phyloP scores from a whole-genome alignment of 2,329 filamentous ascomycete genomes.

The Setomelanomma holmii region DNA sequence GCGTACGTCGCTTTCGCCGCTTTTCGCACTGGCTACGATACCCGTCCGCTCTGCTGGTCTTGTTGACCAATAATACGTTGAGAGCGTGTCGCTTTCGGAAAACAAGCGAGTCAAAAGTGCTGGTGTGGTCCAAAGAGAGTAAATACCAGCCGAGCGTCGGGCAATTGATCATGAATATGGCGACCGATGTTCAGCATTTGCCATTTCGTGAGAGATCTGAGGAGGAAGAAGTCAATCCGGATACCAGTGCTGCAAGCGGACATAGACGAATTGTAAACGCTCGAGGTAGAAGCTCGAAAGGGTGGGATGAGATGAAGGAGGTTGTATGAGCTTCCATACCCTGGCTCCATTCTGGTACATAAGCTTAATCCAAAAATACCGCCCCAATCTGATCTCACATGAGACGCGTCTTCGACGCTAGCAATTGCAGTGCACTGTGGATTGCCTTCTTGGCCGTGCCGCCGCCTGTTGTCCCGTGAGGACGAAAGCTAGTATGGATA shows the following conservation, averaged over 20 bases:
- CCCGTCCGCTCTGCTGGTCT: constrained; percentile 12
- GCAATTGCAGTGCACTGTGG: not conserved
- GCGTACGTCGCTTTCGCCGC: constrained; percentile 28
- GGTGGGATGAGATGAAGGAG: not conserved
- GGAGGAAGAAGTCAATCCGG: no score
- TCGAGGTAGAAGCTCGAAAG: no score
- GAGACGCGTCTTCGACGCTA: not conserved
- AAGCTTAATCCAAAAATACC: no score
- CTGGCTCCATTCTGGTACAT: not conserved
- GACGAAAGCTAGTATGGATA: no score
- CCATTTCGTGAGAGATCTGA: constrained; percentile 11
- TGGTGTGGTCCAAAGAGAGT: constrained; percentile 13
- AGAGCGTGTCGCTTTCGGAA: constrained; percentile 9
- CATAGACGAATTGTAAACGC: no score
- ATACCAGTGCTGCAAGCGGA: no score
- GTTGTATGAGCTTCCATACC: not conserved
- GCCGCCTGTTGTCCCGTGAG: no score
- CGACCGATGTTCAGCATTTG: constrained; percentile 8
- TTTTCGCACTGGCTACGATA: constrained; percentile 24
- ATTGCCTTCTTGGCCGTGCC: no score
- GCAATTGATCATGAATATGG: constrained; percentile 1
- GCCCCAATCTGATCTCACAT: no score
- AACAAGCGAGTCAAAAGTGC: constrained; percentile 5
- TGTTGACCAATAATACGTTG: constrained; percentile 11
- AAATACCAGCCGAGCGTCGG: constrained; percentile 6